Percentiles rank a stretch among this genome's conserved stretches.
phyloP scores from a whole-genome alignment of 2,329 filamentous ascomycete genomes.

The Alternaria ventricosa region DNA sequence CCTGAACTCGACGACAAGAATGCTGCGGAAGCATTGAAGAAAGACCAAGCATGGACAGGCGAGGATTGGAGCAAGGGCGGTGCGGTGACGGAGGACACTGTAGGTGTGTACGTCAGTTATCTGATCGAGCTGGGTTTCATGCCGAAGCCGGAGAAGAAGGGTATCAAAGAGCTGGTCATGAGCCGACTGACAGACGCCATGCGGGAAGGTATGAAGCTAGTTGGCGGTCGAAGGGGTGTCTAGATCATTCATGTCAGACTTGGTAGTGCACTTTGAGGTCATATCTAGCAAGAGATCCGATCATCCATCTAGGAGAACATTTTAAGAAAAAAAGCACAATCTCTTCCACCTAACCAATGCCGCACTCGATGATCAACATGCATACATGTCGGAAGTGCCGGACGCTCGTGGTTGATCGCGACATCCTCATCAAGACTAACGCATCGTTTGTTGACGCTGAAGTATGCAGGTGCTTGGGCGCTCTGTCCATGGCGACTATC shows the following conservation, averaged over 20 bases:
- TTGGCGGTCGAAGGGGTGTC: conserved; percentile 41
- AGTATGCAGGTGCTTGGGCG: neutral
- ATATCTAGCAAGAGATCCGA: neutral
- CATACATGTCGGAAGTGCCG: neutral
- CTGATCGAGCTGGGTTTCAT: conserved; percentile 70
- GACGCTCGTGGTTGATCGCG: neutral
- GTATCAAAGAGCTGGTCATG: conserved; percentile 35
- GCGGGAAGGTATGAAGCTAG: conserved; percentile 43
- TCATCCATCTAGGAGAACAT: neutral
- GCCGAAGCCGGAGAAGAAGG: conserved; percentile 43
- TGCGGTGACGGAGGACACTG: conserved; percentile 65
- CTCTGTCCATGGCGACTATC: neutral
- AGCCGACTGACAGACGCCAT: conserved; percentile 39
- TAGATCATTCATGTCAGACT: conserved; percentile 6
- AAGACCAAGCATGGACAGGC: conserved; percentile 66
- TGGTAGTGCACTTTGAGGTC: neutral
- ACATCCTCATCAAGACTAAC: neutral
- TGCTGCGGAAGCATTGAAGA: conserved; percentile 67
- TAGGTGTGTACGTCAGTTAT: conserved; percentile 70
- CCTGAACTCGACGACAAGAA: conserved; percentile 78
- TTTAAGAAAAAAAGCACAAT: neutral
- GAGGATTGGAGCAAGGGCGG: conserved; percentile 63
- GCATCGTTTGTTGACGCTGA: neutral
- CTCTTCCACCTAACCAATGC: neutral
- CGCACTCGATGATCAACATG: neutral